A percentile compares a stretch with the other conserved stretches of the same genome.
Evolutionary conservation across 495 filamentous ascomycete genomes (phyloP).

Genomic region (Tetracladium marchalianum): DNA sequence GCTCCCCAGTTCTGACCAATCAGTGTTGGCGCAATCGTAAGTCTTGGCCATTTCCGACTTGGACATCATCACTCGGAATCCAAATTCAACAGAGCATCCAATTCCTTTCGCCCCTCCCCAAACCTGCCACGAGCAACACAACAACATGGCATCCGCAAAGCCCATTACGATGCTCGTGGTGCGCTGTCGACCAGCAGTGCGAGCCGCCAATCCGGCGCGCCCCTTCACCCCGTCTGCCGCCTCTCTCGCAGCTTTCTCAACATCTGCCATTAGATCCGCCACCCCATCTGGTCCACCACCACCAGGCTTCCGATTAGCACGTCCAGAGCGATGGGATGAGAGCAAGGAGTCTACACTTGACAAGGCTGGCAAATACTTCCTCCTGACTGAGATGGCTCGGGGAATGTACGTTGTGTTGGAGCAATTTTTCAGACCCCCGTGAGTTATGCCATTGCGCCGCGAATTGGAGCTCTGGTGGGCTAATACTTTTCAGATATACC

Average conservation of each 20-base stretch:
- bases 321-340: slow-evolving; percentile 60
- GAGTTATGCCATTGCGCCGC: slow-evolving; percentile 35
- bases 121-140: slow-evolving; percentile 21
- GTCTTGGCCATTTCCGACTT: slow-evolving; percentile 3
- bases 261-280: slow-evolving; percentile 61
- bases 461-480: not conserved
- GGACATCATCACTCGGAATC: not conserved
- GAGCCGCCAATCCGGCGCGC: slow-evolving; percentile 7
- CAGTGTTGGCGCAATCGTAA: slow-evolving; percentile 1
- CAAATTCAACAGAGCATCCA: not conserved
- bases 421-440: slow-evolving; percentile 97
- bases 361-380: slow-evolving; percentile 83
- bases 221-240: slow-evolving; percentile 23
- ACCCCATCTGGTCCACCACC: slow-evolving; percentile 70
- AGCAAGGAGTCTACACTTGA: slow-evolving; percentile 61
- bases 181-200: slow-evolving; percentile 31
- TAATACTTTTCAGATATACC: slow-evolving; percentile 58
- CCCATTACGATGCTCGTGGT: slow-evolving; percentile 43
- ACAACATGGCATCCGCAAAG: slow-evolving; percentile 41
- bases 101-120: slow-evolving; percentile 3
- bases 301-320: slow-evolving; percentile 62
- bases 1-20: slow-evolving; percentile 11
- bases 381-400: slow-evolving; percentile 87
- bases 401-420: slow-evolving; percentile 98
- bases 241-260: slow-evolving; percentile 23